Evolutionary conservation across 129 eudicot genomes (phyloP), one percentile per base, ranked within the genome.

Genomic region (Calendula officinalis): DNA sequence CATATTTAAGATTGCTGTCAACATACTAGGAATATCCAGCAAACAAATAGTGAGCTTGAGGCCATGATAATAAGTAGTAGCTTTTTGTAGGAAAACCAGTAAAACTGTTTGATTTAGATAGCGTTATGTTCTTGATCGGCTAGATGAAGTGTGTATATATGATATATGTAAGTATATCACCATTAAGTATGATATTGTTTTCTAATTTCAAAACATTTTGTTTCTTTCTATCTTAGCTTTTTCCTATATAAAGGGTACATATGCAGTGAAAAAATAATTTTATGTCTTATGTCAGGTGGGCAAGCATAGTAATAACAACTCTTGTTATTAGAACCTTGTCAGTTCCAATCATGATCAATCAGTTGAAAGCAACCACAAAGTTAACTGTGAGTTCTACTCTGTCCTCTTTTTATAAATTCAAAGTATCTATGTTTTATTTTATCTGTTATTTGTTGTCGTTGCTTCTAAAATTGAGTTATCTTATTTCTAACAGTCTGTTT

Each of bases 321-420:
- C 16, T 91, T 50, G 2, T 87, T 62, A 87, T 91, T 68, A 94
- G 98, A 58, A 40, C 65, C 5, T 37, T 79, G 34, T 60, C 82
- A 47, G 35, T 91, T 69, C 98, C 96, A 6, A 64, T 91, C 60
- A 68, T 81, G 77, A 67, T 87, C 32, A 82, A 85, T 85, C 98
- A 87, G 73, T 83, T 87, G 65, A 91, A 87, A 61, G 80, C 95
- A 64, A 84, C 98, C 64, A 67, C 96, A 56, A 84, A 86, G 68
- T 69, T 91, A 57, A 73, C 94, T 13, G 98, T 91, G 51, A 84
- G 89, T 75, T 74, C 27, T 53, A 51, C 39, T 30, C 70, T 54
- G 5, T 62, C 40, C 11, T 57, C 43, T 11, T 59, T 66, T n/a
- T 27, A 22, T 53, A 32, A 39, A 10, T 14, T 34, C 56, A 36